A percentile compares a stretch with the other conserved stretches of the same genome.
phyloP scores from a whole-genome alignment of 2,329 filamentous ascomycete genomes.

The Fusarium sp. region DNA sequence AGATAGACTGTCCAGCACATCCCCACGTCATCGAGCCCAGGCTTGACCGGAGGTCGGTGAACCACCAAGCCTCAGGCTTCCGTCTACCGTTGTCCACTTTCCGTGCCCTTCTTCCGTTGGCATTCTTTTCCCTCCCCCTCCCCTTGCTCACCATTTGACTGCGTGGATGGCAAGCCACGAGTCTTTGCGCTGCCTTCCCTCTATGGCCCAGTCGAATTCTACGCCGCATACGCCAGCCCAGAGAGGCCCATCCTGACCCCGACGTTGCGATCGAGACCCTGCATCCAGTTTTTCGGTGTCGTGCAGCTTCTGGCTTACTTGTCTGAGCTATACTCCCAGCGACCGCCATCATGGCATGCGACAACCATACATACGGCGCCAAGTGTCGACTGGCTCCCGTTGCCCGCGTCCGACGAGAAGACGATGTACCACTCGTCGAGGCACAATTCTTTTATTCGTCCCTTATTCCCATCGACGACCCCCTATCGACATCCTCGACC shows the following conservation, averaged over 20 bases:
- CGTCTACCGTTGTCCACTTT: background rate
- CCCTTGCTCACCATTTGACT: background rate
- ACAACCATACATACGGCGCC: constrained; percentile 68
- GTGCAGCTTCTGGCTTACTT: background rate
- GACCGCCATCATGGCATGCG: constrained; percentile 32
- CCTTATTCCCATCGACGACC: constrained; percentile 86
- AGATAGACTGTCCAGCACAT: constrained; percentile 11
- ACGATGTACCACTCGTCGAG: constrained; percentile 68
- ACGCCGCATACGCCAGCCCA: constrained; percentile 24
- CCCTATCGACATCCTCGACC: constrained; percentile 74
- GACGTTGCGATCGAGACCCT: constrained; percentile 11
- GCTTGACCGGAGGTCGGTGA: constrained; percentile 27
- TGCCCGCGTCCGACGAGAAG: constrained; percentile 52
- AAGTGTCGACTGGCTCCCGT: constrained; percentile 68
- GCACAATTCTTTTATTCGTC: constrained; percentile 90
- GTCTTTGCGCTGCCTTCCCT: constrained; percentile 14
- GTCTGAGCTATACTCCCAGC: constrained; percentile 14
- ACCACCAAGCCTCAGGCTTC: constrained; percentile 16
- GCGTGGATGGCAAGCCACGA: constrained; percentile 12
- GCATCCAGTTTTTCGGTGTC: background rate
- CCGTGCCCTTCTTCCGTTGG: background rate
- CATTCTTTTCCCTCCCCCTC: background rate
- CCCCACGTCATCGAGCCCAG: constrained; percentile 34
- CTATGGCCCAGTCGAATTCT: constrained; percentile 34
- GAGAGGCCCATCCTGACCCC: constrained; percentile 26